Evolutionary conservation across 768 basidiomycete species (phyloP).

Genomic region (Psilocybe tampanensis): DNA sequence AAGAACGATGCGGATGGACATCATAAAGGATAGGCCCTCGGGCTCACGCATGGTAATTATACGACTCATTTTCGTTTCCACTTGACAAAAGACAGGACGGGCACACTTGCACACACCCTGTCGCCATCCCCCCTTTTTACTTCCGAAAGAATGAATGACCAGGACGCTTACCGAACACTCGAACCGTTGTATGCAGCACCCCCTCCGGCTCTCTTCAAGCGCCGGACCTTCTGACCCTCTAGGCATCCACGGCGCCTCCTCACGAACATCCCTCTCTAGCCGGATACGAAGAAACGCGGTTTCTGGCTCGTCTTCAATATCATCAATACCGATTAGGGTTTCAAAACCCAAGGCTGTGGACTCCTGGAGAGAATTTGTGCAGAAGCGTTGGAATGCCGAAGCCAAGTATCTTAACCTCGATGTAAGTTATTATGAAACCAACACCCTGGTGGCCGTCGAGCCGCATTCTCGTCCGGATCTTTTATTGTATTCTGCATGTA

Average conservation of each 20-base stretch:
- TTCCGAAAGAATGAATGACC: slow-evolving; percentile 33
- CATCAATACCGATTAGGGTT: slow-evolving; percentile 25
- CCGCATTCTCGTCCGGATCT: slow-evolving; percentile 18
- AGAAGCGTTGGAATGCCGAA: slow-evolving; percentile 72
- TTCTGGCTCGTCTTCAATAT: slow-evolving; percentile 16
- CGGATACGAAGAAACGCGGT: slow-evolving; percentile 65
- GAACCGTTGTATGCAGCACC: slow-evolving; percentile 36
- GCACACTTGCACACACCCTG: slow-evolving; percentile 30
- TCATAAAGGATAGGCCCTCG: slow-evolving; percentile 54
- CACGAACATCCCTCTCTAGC: slow-evolving; percentile 46
- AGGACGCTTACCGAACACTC: slow-evolving; percentile 39
- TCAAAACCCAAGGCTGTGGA: slow-evolving; percentile 49
- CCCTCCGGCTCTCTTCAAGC: slow-evolving; percentile 29
- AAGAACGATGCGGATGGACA: slow-evolving; percentile 58
- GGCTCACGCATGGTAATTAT: slow-evolving; percentile 70
- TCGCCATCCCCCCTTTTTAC: slow-evolving; percentile 41
- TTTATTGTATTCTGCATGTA: slow-evolving; percentile 12
- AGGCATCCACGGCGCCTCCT: slow-evolving; percentile 65
- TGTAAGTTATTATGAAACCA: slow-evolving; percentile 50
- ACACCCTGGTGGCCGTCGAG: neutral
- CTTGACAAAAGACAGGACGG: slow-evolving; percentile 36
- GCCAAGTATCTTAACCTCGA: slow-evolving; percentile 78
- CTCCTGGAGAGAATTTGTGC: slow-evolving; percentile 76
- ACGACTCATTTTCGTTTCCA: slow-evolving; percentile 33
- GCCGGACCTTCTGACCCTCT: slow-evolving; percentile 54